These are phyloP conservation scores for Amaranthus tricolor DNA, from an alignment of 179 eudicot genomes.

Conservation along the genomic window DNA sequence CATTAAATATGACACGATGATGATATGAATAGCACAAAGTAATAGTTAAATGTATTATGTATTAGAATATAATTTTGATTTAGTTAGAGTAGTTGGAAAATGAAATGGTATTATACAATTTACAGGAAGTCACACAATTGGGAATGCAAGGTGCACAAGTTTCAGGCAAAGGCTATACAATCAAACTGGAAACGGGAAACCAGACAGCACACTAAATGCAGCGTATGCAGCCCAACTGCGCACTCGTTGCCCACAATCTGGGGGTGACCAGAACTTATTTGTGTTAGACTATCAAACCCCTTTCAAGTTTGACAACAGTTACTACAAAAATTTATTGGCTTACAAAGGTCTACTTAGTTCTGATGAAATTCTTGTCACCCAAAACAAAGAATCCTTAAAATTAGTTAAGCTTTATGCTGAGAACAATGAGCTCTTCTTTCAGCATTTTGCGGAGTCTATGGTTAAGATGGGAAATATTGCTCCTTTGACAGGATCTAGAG, in stretches of 20 bases:
- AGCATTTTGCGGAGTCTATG: constrained; percentile 85
- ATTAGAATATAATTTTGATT: too few relatives aligned
- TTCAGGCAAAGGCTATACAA: constrained; percentile 83
- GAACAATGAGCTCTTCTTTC: constrained; percentile 53
- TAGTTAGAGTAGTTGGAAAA: too few relatives aligned
- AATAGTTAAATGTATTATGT: too few relatives aligned
- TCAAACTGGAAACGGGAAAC: constrained; percentile 57
- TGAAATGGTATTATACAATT: too few relatives aligned
- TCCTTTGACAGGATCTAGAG: constrained; percentile 63
- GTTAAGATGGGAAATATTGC: constrained; percentile 85
- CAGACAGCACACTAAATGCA: constrained; percentile 53
- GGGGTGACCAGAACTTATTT: constrained; percentile 78
- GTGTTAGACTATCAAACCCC: constrained; percentile 58
- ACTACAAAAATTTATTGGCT: constrained; percentile 67
- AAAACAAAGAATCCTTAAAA: constrained; percentile 42
- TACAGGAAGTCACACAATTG: constrained; percentile 82
- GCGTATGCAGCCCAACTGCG: constrained; percentile 55
- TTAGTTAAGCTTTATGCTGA: constrained; percentile 66
- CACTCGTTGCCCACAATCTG: constrained; percentile 62
- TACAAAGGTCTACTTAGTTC: constrained; percentile 62
- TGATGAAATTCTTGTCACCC: constrained; percentile 61
- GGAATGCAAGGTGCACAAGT: constrained; percentile 73
- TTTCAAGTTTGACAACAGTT: constrained; percentile 59
- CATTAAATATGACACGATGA: too few relatives aligned
- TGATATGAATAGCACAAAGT: too few relatives aligned